A percentile compares a stretch with the other conserved stretches of the same genome.
Evolutionary conservation across 1,284 basidiomycete species (phyloP).

Genomic region (Entoloma clypeatum): DNA sequence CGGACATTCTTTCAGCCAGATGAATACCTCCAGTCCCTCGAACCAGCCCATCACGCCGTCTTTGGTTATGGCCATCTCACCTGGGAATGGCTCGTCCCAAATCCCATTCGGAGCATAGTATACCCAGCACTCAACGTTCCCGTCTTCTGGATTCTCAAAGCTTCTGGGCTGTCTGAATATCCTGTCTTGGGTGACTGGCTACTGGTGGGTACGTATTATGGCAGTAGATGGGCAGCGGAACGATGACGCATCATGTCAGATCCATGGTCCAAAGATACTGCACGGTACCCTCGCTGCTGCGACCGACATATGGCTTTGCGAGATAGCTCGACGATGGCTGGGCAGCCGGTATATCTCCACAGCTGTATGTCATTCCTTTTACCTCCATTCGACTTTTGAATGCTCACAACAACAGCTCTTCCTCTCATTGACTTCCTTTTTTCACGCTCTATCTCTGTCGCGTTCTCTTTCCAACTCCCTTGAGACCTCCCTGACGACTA

Average conservation of each 20-base stretch:
- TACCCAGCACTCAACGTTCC: constrained; percentile 79
- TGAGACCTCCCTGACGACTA: constrained; percentile 82
- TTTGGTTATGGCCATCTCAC: constrained; percentile 92
- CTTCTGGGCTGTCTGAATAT: constrained; percentile 44
- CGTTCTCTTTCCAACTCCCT: constrained; percentile 92
- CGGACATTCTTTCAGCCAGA: constrained; percentile 96
- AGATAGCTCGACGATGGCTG: constrained; percentile 58
- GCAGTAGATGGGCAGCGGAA: background rate
- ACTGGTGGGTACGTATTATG: constrained; percentile 49
- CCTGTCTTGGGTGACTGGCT: constrained; percentile 37
- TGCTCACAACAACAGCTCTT: constrained; percentile 61
- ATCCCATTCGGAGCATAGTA: constrained; percentile 68
- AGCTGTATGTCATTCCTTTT: constrained; percentile 51
- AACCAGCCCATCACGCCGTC: constrained; percentile 85
- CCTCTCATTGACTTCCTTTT: constrained; percentile 83
- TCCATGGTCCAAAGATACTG: constrained; percentile 61
- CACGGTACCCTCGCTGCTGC: constrained; percentile 79
- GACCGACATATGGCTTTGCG: constrained; percentile 76
- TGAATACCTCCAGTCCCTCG: constrained; percentile 94
- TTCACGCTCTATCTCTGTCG: constrained; percentile 81
- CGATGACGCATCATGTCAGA: constrained; percentile 13
- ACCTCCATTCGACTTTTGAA: constrained; percentile 1
- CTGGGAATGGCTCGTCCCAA: constrained; percentile 89
- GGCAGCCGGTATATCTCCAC: constrained; percentile 57
- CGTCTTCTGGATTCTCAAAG: constrained; percentile 69